These are phyloP conservation scores for Elongisporangium undulatum DNA, from an alignment of 352 stramenopile genomes.

Conservation along the genomic window DNA sequence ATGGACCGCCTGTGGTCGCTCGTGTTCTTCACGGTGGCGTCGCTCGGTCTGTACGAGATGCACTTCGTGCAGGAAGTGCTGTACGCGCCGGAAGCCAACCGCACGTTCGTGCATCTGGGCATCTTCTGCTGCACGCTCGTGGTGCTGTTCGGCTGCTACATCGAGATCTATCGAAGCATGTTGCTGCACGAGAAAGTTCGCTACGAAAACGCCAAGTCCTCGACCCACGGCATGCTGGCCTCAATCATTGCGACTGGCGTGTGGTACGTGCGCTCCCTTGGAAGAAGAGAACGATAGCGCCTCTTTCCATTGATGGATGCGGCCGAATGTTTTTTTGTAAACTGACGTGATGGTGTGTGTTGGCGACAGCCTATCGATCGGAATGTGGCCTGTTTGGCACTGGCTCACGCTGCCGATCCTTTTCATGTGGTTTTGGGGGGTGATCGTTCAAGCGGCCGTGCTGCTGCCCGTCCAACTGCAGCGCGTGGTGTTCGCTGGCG, in stretches of 20 bases:
- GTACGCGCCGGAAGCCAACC: constrained; percentile 42
- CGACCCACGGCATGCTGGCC: constrained; percentile 62
- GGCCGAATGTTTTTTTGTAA: not conserved
- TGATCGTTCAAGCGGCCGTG: constrained; percentile 65
- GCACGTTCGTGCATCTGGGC: constrained; percentile 45
- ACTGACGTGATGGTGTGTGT: constrained; percentile 1
- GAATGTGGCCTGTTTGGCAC: constrained; percentile 71
- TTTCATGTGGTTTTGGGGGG: constrained; percentile 82
- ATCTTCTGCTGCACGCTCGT: constrained; percentile 49
- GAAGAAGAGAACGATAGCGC: not conserved
- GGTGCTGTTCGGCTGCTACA: constrained; percentile 58
- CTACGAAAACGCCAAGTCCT: constrained; percentile 57
- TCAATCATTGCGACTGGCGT: constrained; percentile 53
- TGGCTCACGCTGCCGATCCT: constrained; percentile 72
- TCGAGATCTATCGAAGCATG: constrained; percentile 66
- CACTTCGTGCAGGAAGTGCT: constrained; percentile 56
- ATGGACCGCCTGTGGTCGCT: constrained; percentile 53
- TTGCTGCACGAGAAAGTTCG: constrained; percentile 49
- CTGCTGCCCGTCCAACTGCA: constrained; percentile 57
- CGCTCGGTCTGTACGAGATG: constrained; percentile 49
- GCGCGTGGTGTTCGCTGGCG: constrained; percentile 51
- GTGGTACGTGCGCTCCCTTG: constrained; percentile 22
- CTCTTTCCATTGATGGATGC: constrained; percentile 1
- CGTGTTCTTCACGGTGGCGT: constrained; percentile 48
- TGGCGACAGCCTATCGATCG: constrained; percentile 48